Evolutionary conservation across 768 basidiomycete species (phyloP), one percentile per base, ranked within the genome.

Genomic region (Tylopilus cervinicoccineus): DNA sequence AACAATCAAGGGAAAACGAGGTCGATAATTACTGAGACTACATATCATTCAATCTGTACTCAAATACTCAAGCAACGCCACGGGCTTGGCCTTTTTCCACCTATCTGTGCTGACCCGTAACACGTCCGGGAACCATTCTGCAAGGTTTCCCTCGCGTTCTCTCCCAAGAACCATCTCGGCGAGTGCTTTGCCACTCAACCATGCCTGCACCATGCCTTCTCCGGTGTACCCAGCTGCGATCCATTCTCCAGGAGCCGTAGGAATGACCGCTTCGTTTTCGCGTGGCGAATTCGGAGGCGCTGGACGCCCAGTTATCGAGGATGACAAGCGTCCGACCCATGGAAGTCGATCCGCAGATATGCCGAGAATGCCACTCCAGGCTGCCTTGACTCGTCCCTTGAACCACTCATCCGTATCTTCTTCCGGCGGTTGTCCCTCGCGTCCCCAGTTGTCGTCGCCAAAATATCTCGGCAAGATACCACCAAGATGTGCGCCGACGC

Each of bases 191-290:
- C 80, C 85, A 44, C 80, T 72, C 69, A 82, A 63, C 83, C 84
- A 85, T 0, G 81, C 83, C 51, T 85, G 79, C 4, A 76, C 77
- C 85, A 86, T 86, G 3, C 86, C 86, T 56, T 88, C 86, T 0
- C 85, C 86, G 2, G 76, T 72, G 59, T 81, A 88, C 16, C 84
- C 86, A 4, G 82, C 84, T 22, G 79, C 73, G 20, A 88, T 76
- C 86, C 86, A 87, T 62, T 88, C 86, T 12, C 84, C 84, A 1
- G 81, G 67, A 0, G 60, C 51, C 9, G 72, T 68, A 36, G 54
- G 48, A 8, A 51, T 28, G 12, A 38, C 45, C 0, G 22, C 14
- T 16, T 48, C 36, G 12, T 31, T 38, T 14, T 27, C 31, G 2
- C 14, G 43, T 6, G 12, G 17, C 28, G 10, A n/a, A 12, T 40